Base-by-base conservation (phyloP, 2,329 filamentous ascomycete genomes). In the Fusarium gaditjirri region DNA sequence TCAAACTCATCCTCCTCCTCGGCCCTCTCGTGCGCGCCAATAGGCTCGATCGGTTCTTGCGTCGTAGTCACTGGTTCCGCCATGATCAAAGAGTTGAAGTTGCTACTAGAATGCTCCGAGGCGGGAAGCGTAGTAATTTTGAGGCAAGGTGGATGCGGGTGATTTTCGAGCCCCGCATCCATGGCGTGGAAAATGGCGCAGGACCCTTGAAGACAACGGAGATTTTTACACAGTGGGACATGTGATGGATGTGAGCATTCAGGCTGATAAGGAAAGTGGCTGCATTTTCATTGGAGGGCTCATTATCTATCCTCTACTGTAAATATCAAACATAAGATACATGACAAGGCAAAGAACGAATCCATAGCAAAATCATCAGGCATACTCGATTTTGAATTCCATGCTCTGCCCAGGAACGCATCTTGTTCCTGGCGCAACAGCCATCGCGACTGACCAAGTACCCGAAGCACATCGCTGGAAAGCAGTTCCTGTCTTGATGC, bases 391-490 rank as follows among this genome's bases (percentile, higher is more conserved):
- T 12, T 42, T 71, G 49, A 73, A 73, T 41, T 57, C 61, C 50
- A 79, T 72, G 27, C 71, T 70, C 44, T 76, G 68, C 19, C 81
- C 81, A 7, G 77, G 68, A 53, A 76, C 69, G 79, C 89, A 91
- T 39, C 80, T 78, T 13, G 86, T 90, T 42, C 89, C 89, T 0
- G 81, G 72, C 3, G 88, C 84, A 82, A 91, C 84, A 39, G 79
- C 71, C 66, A 86, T 82, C 23, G 81, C 67, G 4, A 71, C 75
- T 10, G 85, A 84, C 89, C 89, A 91, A 44, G 79, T 73, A 12
- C 89, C 89, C 19, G 83, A 86, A 14, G 87, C 88, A 70, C 89
- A 91, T 61, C 88, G 87, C 80, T 91, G 89, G 83, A 89, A 91
- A 3, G 55, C 38, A 2, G 39, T 46, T 11, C 71, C 71, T 9